phyloP scores from a whole-genome alignment of 2,329 filamentous ascomycete genomes.

The Colletotrichum sp. region DNA sequence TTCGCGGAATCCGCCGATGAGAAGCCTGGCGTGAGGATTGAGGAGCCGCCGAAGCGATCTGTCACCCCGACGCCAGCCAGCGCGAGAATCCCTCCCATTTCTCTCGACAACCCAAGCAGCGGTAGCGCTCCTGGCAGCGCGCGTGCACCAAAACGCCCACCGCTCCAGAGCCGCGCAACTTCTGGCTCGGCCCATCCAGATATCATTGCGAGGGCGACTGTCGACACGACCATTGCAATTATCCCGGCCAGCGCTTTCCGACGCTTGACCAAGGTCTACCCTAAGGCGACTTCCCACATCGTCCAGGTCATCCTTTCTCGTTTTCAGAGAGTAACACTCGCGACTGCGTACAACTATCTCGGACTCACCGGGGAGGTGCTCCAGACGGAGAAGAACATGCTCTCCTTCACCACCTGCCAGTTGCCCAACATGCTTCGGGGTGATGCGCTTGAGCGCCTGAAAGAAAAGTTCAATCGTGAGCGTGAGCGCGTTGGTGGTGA shows the following conservation, averaged over 20 bases:
- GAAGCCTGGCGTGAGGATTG: neutral
- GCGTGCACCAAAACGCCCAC: constrained; percentile 37
- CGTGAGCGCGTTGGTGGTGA: constrained; percentile 81
- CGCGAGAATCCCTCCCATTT: constrained; percentile 75
- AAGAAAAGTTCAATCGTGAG: constrained; percentile 90
- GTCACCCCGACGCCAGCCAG: constrained; percentile 1
- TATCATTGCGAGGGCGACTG: constrained; percentile 92
- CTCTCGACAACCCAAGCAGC: constrained; percentile 45
- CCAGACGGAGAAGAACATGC: constrained; percentile 91
- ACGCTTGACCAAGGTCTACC: constrained; percentile 90
- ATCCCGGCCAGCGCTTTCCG: constrained; percentile 97
- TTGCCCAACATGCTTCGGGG: constrained; percentile 90
- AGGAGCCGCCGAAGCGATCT: constrained; percentile 9
- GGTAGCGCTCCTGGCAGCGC: neutral
- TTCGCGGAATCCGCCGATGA: neutral
- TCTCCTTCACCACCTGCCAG: constrained; percentile 89
- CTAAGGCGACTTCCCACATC: constrained; percentile 95
- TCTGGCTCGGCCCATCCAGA: constrained; percentile 91
- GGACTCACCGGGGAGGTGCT: constrained; percentile 91
- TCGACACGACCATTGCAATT: constrained; percentile 97
- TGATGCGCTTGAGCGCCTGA: constrained; percentile 80
- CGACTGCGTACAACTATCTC: constrained; percentile 93
- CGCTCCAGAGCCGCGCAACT: constrained; percentile 45
- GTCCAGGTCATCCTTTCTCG: constrained; percentile 96
- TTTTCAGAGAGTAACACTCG: constrained; percentile 91